Evolutionary conservation across 495 filamentous ascomycete genomes (phyloP).

Genomic region (Podospora pseudopauciseta): DNA sequence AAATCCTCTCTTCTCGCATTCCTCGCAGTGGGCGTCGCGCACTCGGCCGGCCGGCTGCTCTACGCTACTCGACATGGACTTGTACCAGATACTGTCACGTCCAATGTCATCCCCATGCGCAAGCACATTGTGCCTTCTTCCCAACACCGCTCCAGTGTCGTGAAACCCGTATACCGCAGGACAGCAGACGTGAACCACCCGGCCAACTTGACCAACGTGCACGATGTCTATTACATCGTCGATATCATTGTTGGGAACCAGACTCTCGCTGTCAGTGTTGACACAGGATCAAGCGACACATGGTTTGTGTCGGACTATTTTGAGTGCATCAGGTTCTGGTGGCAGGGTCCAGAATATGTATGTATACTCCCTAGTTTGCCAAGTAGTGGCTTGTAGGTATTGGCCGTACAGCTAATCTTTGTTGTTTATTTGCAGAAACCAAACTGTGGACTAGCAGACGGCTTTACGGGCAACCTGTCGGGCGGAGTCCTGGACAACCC

Average conservation of each 20-base stretch:
- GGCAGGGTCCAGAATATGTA: constrained; percentile 7
- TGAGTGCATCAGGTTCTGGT: constrained; percentile 42
- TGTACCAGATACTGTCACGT: background rate
- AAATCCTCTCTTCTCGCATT: background rate
- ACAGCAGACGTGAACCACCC: background rate
- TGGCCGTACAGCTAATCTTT: too few relatives aligned
- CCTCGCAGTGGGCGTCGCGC: background rate
- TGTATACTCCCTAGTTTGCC: background rate
- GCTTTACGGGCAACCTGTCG: constrained; percentile 41
- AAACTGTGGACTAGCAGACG: constrained; percentile 48
- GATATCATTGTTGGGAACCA: constrained; percentile 40
- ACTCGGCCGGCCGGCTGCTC: background rate
- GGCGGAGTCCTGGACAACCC: constrained; percentile 41
- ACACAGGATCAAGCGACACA: constrained; percentile 62
- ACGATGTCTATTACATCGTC: constrained; percentile 36
- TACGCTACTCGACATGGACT: background rate
- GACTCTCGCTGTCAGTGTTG: constrained; percentile 52
- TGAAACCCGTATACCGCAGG: background rate
- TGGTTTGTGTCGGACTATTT: constrained; percentile 52
- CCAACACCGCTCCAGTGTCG: background rate
- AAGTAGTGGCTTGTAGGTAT: too few relatives aligned
- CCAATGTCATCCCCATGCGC: constrained; percentile 15
- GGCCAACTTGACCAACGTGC: constrained; percentile 26
- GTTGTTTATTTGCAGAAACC: constrained; percentile 11
- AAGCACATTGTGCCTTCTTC: background rate